phyloP scores from a whole-genome alignment of 495 filamentous ascomycete genomes.

The Penicillium coffeae region DNA sequence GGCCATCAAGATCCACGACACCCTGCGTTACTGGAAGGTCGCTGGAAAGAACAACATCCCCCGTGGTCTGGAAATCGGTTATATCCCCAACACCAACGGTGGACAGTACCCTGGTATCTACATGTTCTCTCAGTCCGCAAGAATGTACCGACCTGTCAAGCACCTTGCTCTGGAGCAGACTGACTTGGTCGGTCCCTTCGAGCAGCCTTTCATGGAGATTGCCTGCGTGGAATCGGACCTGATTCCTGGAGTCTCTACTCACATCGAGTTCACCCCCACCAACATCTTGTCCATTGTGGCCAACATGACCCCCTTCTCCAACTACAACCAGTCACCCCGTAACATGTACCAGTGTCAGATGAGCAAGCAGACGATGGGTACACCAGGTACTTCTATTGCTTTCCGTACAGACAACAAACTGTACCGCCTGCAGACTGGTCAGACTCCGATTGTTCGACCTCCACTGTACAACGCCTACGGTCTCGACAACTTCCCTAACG shows the following conservation, averaged over 20 bases:
- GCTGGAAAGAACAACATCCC: conserved; percentile 82
- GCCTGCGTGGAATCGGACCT: conserved; percentile 82
- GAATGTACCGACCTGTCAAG: conserved; percentile 90
- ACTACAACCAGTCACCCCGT: conserved; percentile 97
- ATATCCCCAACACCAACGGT: conserved; percentile 77
- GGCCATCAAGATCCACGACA: conserved; percentile 73
- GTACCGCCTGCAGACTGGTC: conserved; percentile 91
- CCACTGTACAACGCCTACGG: conserved; percentile 94
- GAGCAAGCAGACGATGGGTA: conserved; percentile 99
- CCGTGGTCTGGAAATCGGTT: conserved; percentile 81
- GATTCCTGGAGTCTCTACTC: conserved; percentile 78
- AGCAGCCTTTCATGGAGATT: conserved; percentile 98
- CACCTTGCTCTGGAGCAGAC: conserved; percentile 79
- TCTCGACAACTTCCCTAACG: conserved; percentile 97
- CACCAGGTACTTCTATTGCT: conserved; percentile 77
- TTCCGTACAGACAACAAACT: conserved; percentile 96
- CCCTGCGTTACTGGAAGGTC: conserved; percentile 92
- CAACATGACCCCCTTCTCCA: conserved; percentile 98
- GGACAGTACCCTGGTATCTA: conserved; percentile 96
- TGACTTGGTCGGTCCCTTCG: conserved; percentile 87
- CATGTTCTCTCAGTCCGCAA: conserved; percentile 77
- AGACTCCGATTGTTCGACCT: conserved; percentile 89
- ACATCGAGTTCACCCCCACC: conserved; percentile 92
- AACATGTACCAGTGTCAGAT: conserved; percentile 99
- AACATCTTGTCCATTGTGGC: conserved; percentile 97